Conservation (phyloP, 1,284 basidiomycete genomes). For the Tilletia horrida region DNA sequence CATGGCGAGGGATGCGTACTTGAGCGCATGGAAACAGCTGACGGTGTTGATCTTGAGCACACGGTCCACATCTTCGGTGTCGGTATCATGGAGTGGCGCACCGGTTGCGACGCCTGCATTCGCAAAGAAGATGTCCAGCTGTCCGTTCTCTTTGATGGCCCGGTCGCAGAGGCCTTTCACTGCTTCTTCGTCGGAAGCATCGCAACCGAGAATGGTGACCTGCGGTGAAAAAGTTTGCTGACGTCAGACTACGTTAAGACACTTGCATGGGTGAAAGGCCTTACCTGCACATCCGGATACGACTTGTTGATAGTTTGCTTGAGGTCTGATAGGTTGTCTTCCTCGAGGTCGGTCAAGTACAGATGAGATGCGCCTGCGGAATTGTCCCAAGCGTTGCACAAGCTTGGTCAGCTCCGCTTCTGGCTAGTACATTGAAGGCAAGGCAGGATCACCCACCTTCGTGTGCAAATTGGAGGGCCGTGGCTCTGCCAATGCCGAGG, state of each 20-base stretch:
- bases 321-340: slow-evolving; percentile 69
- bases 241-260: not conserved
- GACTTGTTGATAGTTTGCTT: slow-evolving; percentile 66
- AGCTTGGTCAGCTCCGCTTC: not conserved
- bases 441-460: slow-evolving; percentile 31
- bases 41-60: slow-evolving; percentile 69
- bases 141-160: slow-evolving; percentile 74
- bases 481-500: slow-evolving; percentile 44
- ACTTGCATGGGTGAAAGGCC: not conserved
- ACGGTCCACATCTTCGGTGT: slow-evolving; percentile 69
- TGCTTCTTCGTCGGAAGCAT: slow-evolving; percentile 75
- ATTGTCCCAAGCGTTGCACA: slow-evolving; percentile 1
- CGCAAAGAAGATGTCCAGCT: slow-evolving; percentile 88
- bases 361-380: slow-evolving; percentile 72
- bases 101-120: slow-evolving; percentile 63
- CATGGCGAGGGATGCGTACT: slow-evolving; percentile 80
- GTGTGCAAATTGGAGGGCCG: slow-evolving; percentile 37
- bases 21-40: slow-evolving; percentile 85
- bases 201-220: slow-evolving; percentile 61
- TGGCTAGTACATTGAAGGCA: not conserved
- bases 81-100: slow-evolving; percentile 62
- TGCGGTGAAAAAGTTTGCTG: not conserved
- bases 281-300: slow-evolving; percentile 74
- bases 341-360: slow-evolving; percentile 76
- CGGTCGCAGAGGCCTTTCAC: slow-evolving; percentile 69